These are phyloP conservation scores for Scedosporium dehoogii DNA, from an alignment of 2,329 filamentous ascomycete genomes.

Conservation along the genomic window DNA sequence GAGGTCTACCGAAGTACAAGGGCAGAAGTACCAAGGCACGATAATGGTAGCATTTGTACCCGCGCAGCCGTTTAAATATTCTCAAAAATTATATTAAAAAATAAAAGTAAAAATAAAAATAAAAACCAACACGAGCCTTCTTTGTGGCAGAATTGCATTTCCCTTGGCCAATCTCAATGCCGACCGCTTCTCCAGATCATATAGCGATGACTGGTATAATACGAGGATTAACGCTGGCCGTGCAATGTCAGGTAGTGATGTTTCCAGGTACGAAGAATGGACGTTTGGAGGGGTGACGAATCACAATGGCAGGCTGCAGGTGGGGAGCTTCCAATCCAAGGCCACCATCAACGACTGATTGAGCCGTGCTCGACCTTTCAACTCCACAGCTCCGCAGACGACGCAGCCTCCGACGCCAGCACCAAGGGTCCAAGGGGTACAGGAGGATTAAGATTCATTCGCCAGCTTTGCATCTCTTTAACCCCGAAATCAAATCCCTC, in stretches of 20 bases:
- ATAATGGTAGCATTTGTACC: not conserved
- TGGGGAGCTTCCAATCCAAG: not conserved
- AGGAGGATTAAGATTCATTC: no score
- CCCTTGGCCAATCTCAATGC: no score
- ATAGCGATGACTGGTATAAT: not conserved
- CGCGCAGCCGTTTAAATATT: not conserved
- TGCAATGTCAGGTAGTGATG: no score
- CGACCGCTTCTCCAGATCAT: not conserved
- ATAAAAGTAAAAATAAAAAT: not conserved
- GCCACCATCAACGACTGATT: no score
- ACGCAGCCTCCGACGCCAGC: no score
- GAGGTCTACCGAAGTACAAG: no score
- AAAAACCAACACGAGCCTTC: not conserved
- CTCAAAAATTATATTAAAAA: not conserved
- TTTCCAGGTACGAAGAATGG: not conserved
- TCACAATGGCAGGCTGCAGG: not conserved
- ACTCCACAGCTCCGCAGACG: not conserved
- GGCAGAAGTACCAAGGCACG: no score
- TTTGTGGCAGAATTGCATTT: not conserved
- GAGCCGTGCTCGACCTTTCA: no score
- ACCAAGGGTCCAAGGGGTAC: no score
- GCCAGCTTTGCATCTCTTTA: not conserved
- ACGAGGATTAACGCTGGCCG: no score
- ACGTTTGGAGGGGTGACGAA: not conserved
- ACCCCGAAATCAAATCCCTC: not conserved